These are phyloP conservation scores for Dillenia suffruticosa DNA, from an alignment of 164 flowering plant species.

Conservation along the genomic window DNA sequence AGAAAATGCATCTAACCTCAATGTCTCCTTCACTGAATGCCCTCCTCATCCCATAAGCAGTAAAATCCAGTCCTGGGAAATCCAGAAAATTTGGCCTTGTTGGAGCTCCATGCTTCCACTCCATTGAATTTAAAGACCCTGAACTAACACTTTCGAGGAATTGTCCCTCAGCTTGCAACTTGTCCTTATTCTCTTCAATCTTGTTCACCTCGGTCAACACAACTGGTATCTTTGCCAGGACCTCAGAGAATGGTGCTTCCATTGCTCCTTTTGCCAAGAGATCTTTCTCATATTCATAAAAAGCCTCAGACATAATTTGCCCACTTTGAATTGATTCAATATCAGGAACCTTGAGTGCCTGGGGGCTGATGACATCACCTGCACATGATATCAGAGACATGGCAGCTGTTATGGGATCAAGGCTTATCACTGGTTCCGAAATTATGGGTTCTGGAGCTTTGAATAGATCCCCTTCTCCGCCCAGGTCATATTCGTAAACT, in stretches of 20 bases:
- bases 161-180: slow-evolving; percentile 16
- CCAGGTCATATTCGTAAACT: slow-evolving; percentile 70
- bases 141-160: slow-evolving; percentile 74
- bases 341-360: slow-evolving; percentile 46
- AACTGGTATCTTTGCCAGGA: slow-evolving; percentile 40
- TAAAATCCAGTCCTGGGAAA: slow-evolving; percentile 57
- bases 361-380: slow-evolving; percentile 57
- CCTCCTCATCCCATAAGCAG: slow-evolving; percentile 84
- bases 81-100: slow-evolving; percentile 58
- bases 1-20: slow-evolving; percentile 48
- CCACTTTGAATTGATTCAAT: slow-evolving; percentile 48
- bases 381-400: slow-evolving; percentile 81
- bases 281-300: slow-evolving; percentile 77
- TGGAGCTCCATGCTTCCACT: slow-evolving; percentile 39
- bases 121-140: slow-evolving; percentile 66
- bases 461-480: slow-evolving; percentile 89
- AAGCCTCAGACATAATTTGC: slow-evolving; percentile 59
- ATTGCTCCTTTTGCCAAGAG: slow-evolving; percentile 59
- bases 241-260: slow-evolving; percentile 40
- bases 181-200: slow-evolving; percentile 22
- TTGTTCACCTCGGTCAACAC: slow-evolving; percentile 26
- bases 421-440: slow-evolving; percentile 49
- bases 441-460: slow-evolving; percentile 80
- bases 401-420: slow-evolving; percentile 67
- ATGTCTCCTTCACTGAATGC: slow-evolving; percentile 98